These are phyloP conservation scores for Colletotrichum sp. DNA, from an alignment of 2,329 filamentous ascomycete genomes.

Conservation along the genomic window DNA sequence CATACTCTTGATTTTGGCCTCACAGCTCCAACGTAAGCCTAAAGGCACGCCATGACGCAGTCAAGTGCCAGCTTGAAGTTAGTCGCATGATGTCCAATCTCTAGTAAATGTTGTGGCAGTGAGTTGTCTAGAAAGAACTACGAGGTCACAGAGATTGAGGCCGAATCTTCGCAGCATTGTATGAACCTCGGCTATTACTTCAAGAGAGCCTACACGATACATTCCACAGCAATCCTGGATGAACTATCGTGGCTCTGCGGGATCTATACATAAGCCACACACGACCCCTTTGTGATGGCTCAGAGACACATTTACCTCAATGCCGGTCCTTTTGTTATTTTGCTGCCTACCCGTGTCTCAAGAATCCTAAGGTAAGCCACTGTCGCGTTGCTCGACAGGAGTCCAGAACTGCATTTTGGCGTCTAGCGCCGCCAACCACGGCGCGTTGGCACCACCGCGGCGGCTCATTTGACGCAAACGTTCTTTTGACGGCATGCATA, in stretches of 20 bases:
- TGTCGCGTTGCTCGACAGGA: neutral
- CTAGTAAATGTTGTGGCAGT: neutral
- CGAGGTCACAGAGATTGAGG: neutral
- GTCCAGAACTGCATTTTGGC: neutral
- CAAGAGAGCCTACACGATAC: neutral
- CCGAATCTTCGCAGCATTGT: neutral
- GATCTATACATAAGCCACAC: neutral
- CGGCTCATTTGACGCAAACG: neutral
- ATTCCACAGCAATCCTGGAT: neutral
- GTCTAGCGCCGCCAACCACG: neutral
- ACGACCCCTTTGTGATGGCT: neutral
- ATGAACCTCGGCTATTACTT: neutral
- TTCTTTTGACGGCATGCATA: neutral
- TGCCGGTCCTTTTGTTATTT: neutral
- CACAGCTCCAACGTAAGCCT: neutral
- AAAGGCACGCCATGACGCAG: neutral
- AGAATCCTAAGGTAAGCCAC: neutral
- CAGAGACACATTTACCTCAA: neutral
- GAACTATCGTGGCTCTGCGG: neutral
- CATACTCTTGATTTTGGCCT: neutral
- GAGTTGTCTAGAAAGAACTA: neutral
- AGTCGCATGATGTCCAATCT: neutral
- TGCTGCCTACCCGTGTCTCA: neutral
- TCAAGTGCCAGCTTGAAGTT: neutral
- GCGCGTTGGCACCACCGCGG: neutral